These are phyloP conservation scores for Leccinum incarnatum DNA, from an alignment of 768 basidiomycete species.

Conservation along the genomic window DNA sequence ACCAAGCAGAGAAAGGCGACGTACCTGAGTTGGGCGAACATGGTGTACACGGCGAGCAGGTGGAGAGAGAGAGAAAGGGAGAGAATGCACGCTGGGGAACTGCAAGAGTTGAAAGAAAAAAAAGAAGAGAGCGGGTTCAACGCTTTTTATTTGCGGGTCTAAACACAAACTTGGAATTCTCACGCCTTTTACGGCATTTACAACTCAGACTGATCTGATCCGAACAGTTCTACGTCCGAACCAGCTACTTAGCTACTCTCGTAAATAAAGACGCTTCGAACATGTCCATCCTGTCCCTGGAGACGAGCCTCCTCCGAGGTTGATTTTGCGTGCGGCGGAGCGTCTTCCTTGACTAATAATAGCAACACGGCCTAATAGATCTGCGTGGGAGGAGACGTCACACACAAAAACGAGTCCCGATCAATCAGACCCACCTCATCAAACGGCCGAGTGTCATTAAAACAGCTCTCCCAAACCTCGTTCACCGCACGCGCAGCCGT, in stretches of 20 bases:
- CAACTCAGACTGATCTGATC: conserved; percentile 11
- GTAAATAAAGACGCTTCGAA: not conserved
- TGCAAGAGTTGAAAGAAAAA: conserved; percentile 5
- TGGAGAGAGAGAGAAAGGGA: not conserved
- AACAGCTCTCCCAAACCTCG: conserved; percentile 97
- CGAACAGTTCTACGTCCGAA: not conserved
- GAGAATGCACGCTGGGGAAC: conserved; percentile 18
- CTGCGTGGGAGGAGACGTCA: conserved; percentile 25
- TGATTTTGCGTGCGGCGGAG: not conserved
- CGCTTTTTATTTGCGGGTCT: conserved; percentile 23
- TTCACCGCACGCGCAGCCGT: conserved; percentile 89
- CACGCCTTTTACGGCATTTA: conserved; percentile 15
- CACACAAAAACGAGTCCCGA: not conserved
- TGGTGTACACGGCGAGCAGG: conserved; percentile 26
- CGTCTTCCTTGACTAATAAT: not conserved
- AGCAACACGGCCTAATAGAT: conserved; percentile 28
- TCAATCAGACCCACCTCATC: conserved; percentile 72
- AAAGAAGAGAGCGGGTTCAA: not conserved
- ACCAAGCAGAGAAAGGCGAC: not conserved
- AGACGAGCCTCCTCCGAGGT: not conserved
- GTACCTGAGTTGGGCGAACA: conserved; percentile 52
- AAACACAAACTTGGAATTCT: conserved; percentile 15
- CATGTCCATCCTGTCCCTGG: conserved; percentile 6
- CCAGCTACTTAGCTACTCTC: not conserved
- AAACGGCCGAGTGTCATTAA: conserved; percentile 92